Percentiles rank a stretch among this genome's conserved stretches.
phyloP scores from a whole-genome alignment of 768 basidiomycete species.

The Mycena alexandri region DNA sequence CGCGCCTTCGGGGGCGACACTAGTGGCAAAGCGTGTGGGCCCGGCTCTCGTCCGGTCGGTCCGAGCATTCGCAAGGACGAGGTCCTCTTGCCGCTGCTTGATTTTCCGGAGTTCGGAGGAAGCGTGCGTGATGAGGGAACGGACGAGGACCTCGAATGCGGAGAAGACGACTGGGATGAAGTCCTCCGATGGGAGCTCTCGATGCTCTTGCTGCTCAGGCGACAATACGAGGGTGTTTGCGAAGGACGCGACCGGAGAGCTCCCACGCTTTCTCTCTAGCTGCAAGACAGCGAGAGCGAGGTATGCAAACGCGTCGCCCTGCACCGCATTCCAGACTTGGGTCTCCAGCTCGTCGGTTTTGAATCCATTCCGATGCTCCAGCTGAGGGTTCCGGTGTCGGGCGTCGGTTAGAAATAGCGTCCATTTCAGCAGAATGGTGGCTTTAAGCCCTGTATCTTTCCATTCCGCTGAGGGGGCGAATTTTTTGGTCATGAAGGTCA shows the following conservation, averaged over 20 bases:
- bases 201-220: conserved; percentile 59
- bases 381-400: conserved; percentile 72
- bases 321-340: conserved; percentile 86
- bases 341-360: conserved; percentile 85
- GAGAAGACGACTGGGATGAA: conserved; percentile 69
- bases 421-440: conserved; percentile 86
- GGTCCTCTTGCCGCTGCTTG: conserved; percentile 91
- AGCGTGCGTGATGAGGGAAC: conserved; percentile 79
- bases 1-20: conserved; percentile 54
- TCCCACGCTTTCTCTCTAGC: conserved; percentile 60
- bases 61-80: conserved; percentile 75
- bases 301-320: conserved; percentile 84
- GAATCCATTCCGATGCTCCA: conserved; percentile 76
- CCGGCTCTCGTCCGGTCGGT: conserved; percentile 71
- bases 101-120: conserved; percentile 88
- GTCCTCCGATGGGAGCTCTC: conserved; percentile 60
- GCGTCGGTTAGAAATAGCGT: conserved; percentile 86
- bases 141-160: conserved; percentile 78
- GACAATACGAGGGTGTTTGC: conserved; percentile 49
- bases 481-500: conserved; percentile 72
- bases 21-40: conserved; percentile 59
- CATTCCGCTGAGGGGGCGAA: conserved; percentile 67
- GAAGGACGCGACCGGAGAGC: conserved; percentile 51
- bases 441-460: conserved; percentile 79
- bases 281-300: conserved; percentile 72